These are phyloP conservation scores for Senna tora DNA, from an alignment of 306 rosid species.

Conservation along the genomic window DNA sequence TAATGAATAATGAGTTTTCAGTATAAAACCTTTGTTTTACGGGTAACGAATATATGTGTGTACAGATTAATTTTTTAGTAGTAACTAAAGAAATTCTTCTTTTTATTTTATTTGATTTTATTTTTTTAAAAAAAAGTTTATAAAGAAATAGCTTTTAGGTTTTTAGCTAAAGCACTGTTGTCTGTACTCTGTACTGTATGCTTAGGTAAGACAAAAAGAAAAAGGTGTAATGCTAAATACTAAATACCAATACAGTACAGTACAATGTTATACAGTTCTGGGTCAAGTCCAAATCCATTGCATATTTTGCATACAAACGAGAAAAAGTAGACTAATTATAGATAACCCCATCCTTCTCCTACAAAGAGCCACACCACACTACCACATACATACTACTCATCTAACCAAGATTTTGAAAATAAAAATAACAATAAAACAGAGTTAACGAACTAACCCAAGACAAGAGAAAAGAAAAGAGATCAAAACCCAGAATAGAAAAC, in stretches of 20 bases:
- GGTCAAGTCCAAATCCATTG: no score
- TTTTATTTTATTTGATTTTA: no score
- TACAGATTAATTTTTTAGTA: not conserved
- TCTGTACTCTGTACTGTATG: no score
- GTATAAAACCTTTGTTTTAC: not conserved
- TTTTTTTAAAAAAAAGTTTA: not conserved
- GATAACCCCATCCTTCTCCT: conserved; percentile 8
- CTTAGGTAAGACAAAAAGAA: conserved; percentile 6
- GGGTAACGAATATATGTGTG: not conserved
- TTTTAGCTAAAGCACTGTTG: not conserved
- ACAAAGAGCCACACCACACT: not conserved
- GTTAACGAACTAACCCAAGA: not conserved
- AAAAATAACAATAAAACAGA: not conserved
- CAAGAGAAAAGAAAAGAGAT: conserved; percentile 5
- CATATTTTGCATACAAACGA: no score
- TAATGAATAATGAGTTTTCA: not conserved
- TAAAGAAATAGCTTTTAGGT: not conserved
- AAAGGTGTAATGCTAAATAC: conserved; percentile 7
- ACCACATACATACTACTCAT: not conserved
- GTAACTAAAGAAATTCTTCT: not conserved
- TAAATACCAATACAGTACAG: not conserved
- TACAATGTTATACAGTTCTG: conserved; percentile 38
- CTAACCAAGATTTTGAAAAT: conserved; percentile 4
- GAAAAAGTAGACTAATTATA: no score
- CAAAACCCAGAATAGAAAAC: conserved; percentile 80